phyloP scores from a whole-genome alignment of 805 yeast genomes.

The Zygosaccharomyces kombuchaensis region DNA sequence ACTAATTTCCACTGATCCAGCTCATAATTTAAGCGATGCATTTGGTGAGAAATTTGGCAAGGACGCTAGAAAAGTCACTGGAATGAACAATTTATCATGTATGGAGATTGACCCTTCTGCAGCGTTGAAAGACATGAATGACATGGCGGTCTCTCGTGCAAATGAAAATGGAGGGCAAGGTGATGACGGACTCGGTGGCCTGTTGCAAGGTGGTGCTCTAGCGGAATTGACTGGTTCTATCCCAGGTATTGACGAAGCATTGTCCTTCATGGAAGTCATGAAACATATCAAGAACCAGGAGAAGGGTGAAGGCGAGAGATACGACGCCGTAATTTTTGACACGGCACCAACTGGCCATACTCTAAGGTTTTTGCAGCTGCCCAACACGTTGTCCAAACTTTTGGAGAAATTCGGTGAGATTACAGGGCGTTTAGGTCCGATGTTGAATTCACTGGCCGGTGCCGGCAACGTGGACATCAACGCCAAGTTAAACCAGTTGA shows the following conservation, averaged over 20 bases:
- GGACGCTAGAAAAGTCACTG: slow-evolving; percentile 91
- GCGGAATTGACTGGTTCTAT: slow-evolving; percentile 90
- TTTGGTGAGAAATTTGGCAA: slow-evolving; percentile 97
- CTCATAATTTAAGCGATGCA: slow-evolving; percentile 95
- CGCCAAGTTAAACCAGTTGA: slow-evolving; percentile 59
- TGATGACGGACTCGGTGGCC: slow-evolving; percentile 30
- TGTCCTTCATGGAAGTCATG: slow-evolving; percentile 96
- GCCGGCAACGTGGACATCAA: slow-evolving; percentile 60
- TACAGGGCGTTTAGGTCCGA: slow-evolving; percentile 83
- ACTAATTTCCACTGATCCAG: slow-evolving; percentile 95
- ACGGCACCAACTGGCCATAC: slow-evolving; percentile 99
- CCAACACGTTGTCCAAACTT: slow-evolving; percentile 84
- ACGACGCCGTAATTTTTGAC: slow-evolving; percentile 90
- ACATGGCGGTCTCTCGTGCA: slow-evolving; percentile 37
- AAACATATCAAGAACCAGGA: slow-evolving; percentile 87
- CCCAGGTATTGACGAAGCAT: slow-evolving; percentile 98
- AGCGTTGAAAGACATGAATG: slow-evolving; percentile 82
- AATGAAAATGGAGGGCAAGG: slow-evolving; percentile 43
- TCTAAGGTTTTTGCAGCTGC: slow-evolving; percentile 87
- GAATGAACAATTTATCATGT: slow-evolving; percentile 82
- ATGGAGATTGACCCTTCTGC: slow-evolving; percentile 99
- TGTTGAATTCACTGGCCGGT: slow-evolving; percentile 74
- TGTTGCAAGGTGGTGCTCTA: slow-evolving; percentile 38
- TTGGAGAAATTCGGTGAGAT: slow-evolving; percentile 83
- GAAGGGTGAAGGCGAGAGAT: slow-evolving; percentile 41